Conservation (phyloP, 2,329 filamentous ascomycete genomes). For the Chrysoporthe cubensis region DNA sequence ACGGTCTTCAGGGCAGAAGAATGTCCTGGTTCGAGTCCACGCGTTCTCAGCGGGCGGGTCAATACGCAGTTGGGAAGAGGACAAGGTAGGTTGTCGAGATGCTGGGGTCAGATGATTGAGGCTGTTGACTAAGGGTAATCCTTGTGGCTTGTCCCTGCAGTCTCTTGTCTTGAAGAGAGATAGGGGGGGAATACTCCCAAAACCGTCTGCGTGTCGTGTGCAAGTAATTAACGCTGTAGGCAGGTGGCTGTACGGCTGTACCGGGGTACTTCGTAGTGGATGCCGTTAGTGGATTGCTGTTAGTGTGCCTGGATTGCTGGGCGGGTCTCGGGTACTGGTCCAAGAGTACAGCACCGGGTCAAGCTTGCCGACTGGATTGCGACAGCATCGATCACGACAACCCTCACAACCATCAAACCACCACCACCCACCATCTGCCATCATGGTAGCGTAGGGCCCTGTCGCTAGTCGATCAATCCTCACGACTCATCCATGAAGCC, state of each 20-base stretch:
- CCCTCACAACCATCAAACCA: background rate
- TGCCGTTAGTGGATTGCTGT: background rate
- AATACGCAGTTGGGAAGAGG: background rate
- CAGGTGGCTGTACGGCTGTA: background rate
- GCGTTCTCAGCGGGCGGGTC: no score
- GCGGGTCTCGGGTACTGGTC: background rate
- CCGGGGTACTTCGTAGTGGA: background rate
- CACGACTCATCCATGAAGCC: slow-evolving; percentile 24
- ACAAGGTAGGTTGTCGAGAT: background rate
- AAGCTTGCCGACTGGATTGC: slow-evolving; percentile 1
- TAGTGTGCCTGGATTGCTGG: background rate
- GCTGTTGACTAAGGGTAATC: background rate
- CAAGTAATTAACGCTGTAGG: background rate
- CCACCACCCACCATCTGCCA: background rate
- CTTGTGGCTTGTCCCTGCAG: background rate
- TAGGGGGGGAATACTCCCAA: background rate
- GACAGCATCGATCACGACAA: slow-evolving; percentile 6
- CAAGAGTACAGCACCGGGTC: background rate
- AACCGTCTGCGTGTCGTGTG: background rate
- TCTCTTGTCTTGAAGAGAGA: background rate
- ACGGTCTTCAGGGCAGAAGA: no score
- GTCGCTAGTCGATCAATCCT: slow-evolving; percentile 5
- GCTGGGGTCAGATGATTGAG: background rate
- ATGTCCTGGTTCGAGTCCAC: no score
- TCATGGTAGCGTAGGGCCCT: slow-evolving; percentile 3